A percentile compares a stretch with the other conserved stretches of the same genome.
Evolutionary conservation across 345 rosid genomes (phyloP).

Genomic region (Populus deltoides): DNA sequence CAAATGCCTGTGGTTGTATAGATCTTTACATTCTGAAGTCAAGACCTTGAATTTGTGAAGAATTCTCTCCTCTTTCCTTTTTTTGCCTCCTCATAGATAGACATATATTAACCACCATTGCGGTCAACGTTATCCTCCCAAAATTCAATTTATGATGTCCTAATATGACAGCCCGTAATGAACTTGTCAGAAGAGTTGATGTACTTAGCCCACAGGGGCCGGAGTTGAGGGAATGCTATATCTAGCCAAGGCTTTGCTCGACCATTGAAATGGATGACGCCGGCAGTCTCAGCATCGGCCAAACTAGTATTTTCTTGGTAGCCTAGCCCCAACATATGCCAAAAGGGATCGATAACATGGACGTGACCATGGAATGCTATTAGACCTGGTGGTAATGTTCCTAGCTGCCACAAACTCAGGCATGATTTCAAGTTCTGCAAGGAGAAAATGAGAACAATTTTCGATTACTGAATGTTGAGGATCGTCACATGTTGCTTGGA

Average conservation of each 20-base stretch:
- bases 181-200: conserved; percentile 82
- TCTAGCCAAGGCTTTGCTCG: conserved; percentile 99
- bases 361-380: conserved; percentile 94
- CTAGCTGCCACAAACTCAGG: conserved; percentile 95
- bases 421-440: conserved; percentile 91
- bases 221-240: conserved; percentile 78
- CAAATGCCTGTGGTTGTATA: conserved; percentile 13
- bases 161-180: conserved; percentile 78
- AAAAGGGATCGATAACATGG: conserved; percentile 79
- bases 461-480: not conserved
- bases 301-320: conserved; percentile 80
- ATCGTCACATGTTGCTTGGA: not conserved
- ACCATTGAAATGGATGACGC: conserved; percentile 91
- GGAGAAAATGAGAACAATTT: not conserved
- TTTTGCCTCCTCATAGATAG: conserved; percentile 14
- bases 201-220: conserved; percentile 81
- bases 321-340: conserved; percentile 98
- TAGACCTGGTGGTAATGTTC: conserved; percentile 88
- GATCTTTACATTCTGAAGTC: conserved; percentile 17
- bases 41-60: conserved; percentile 29
- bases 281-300: conserved; percentile 65
- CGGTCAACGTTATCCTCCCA: conserved; percentile 5
- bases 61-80: conserved; percentile 25
- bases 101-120: conserved; percentile 19
- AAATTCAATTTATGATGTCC: conserved; percentile 42